These are phyloP conservation scores for Nepenthes mirabilis DNA, from an alignment of 148 eudicot genomes.

Conservation along the genomic window DNA sequence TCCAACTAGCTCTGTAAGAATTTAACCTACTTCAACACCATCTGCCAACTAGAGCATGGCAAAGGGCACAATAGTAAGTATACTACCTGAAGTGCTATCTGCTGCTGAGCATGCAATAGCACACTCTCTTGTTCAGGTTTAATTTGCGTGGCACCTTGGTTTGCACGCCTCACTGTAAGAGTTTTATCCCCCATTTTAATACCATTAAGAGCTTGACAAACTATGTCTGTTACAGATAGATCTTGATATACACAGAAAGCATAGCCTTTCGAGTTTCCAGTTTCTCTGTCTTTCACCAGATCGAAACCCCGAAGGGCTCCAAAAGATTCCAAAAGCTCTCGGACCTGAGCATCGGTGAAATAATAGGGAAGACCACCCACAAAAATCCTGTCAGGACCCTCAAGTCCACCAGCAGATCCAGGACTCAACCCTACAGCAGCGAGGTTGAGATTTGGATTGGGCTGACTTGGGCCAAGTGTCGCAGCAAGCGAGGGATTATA, in stretches of 20 bases:
- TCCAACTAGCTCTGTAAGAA: neutral
- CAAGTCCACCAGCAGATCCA: constrained; percentile 90
- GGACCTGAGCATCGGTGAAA: constrained; percentile 80
- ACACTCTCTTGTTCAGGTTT: constrained; percentile 97
- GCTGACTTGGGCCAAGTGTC: constrained; percentile 96
- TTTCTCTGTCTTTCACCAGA: constrained; percentile 93
- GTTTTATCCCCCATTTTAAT: constrained; percentile 93
- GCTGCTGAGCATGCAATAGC: constrained; percentile 82
- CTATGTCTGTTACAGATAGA: constrained; percentile 70
- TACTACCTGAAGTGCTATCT: constrained; percentile 76
- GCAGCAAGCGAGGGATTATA: constrained; percentile 93
- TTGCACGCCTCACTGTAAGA: constrained; percentile 95
- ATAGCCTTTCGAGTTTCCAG: constrained; percentile 97
- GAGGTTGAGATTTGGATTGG: constrained; percentile 77
- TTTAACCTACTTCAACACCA: neutral
- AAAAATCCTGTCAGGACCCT: constrained; percentile 95
- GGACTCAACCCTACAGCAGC: constrained; percentile 90
- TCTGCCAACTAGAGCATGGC: neutral
- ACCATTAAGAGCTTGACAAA: constrained; percentile 92
- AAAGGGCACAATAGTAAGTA: neutral
- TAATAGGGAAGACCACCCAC: constrained; percentile 96
- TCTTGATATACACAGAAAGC: constrained; percentile 96
- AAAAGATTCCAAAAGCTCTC: constrained; percentile 88
- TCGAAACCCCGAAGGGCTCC: constrained; percentile 89
- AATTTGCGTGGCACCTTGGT: constrained; percentile 72